phyloP scores from a whole-genome alignment of 129 eudicot genomes.

The Logfia minima region DNA sequence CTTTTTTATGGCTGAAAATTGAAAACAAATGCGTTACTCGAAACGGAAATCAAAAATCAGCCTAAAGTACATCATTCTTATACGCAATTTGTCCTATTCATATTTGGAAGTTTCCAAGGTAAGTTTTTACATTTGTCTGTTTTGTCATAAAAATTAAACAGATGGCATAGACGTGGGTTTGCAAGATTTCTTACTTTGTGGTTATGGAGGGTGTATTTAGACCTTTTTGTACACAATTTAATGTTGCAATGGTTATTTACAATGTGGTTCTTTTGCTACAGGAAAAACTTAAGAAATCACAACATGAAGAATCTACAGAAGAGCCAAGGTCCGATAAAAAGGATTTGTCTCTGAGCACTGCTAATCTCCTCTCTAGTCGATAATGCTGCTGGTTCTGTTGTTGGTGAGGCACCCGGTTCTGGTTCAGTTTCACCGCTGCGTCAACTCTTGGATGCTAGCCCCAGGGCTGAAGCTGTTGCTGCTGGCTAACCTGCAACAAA shows the following conservation, averaged over 20 bases:
- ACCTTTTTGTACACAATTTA: neutral
- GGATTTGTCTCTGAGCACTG: constrained; percentile 52
- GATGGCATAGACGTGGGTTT: constrained; percentile 1
- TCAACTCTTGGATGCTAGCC: constrained; percentile 65
- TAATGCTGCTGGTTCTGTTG: constrained; percentile 47
- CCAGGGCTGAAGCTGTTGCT: constrained; percentile 71
- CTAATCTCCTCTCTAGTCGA: constrained; percentile 76
- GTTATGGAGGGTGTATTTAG: neutral
- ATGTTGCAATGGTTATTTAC: neutral
- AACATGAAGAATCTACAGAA: constrained; percentile 33
- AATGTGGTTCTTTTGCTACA: constrained; percentile 26
- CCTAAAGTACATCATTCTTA: neutral
- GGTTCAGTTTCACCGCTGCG: constrained; percentile 62
- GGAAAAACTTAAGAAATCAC: constrained; percentile 54
- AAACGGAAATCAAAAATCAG: constrained; percentile 2
- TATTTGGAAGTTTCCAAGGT: neutral
- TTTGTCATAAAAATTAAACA: neutral
- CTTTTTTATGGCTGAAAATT: neutral
- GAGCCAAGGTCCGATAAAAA: constrained; percentile 32
- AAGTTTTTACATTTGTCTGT: neutral
- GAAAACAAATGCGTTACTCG: neutral
- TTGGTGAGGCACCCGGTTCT: constrained; percentile 43
- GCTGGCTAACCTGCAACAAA: constrained; percentile 52
- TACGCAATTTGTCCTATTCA: neutral
- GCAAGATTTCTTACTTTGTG: constrained; percentile 7